Evolutionary conservation across 371 early-diverging fungal species (phyloP).

Genomic region (Mortierella sp.): DNA sequence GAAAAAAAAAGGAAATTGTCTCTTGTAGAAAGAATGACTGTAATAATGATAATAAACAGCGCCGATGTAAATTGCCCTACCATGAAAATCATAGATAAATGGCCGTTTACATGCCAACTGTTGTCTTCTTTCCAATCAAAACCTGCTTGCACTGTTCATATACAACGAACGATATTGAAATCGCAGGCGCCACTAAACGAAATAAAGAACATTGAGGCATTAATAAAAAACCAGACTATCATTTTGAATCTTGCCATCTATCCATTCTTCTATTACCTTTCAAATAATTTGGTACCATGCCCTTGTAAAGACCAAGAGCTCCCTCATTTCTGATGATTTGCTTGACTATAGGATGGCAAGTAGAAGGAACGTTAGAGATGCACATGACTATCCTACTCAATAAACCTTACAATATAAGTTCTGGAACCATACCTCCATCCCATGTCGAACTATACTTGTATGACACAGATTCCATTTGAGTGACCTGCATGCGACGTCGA

Average conservation of each 20-base stretch:
- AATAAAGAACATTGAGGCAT: too few relatives aligned
- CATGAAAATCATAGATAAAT: background rate
- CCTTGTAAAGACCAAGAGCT: slow-evolving; percentile 81
- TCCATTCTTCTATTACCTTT: slow-evolving; percentile 58
- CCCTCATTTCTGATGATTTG: slow-evolving; percentile 84
- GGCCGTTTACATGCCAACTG: slow-evolving; percentile 48
- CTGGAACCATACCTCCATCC: slow-evolving; percentile 63
- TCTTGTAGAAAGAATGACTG: too few relatives aligned
- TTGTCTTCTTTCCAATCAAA: slow-evolving; percentile 59
- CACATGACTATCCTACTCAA: too few relatives aligned
- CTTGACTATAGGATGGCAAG: slow-evolving; percentile 19
- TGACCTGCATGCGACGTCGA: slow-evolving; percentile 89
- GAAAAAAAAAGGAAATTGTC: too few relatives aligned
- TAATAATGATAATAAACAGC: background rate
- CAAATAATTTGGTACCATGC: slow-evolving; percentile 85
- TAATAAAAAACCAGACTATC: background rate
- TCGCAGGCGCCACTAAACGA: slow-evolving; percentile 82
- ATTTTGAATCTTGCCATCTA: background rate
- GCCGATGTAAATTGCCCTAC: too few relatives aligned
- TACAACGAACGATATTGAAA: slow-evolving; percentile 87
- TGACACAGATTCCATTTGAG: slow-evolving; percentile 78
- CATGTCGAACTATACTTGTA: slow-evolving; percentile 84
- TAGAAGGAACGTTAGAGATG: background rate
- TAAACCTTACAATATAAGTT: too few relatives aligned
- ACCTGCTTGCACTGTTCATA: slow-evolving; percentile 81